Evolutionary conservation across 2,329 filamentous ascomycete species (phyloP).

Genomic region (Hypoxylon sp.): DNA sequence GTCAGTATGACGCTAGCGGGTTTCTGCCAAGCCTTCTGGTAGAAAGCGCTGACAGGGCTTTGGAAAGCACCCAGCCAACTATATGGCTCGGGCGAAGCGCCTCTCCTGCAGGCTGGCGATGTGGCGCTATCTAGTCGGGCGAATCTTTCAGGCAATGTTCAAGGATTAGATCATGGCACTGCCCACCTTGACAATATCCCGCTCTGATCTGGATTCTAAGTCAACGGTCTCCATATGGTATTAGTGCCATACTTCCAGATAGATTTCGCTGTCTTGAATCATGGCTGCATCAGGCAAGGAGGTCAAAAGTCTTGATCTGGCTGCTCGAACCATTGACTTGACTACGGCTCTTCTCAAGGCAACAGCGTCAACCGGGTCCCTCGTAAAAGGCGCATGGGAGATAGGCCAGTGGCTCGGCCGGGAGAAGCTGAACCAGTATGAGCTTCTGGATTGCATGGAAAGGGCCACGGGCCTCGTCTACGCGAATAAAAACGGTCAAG

Average conservation of each 20-base stretch:
- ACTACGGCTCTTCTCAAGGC: conserved; percentile 6
- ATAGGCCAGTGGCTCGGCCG: conserved; percentile 9
- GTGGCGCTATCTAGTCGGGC: neutral
- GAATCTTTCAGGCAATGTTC: neutral
- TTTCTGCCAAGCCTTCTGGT: too few relatives aligned
- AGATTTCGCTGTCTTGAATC: neutral
- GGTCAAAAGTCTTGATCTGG: neutral
- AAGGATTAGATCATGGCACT: neutral
- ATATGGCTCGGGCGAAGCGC: neutral
- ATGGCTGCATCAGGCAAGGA: neutral
- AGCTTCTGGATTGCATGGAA: conserved; percentile 4
- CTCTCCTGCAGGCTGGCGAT: neutral
- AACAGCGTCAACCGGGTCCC: conserved; percentile 1
- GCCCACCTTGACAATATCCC: neutral
- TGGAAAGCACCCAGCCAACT: neutral
- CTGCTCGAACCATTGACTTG: conserved; percentile 3
- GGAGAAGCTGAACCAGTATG: conserved; percentile 9
- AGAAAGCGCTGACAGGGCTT: too few relatives aligned
- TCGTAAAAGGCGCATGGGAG: conserved; percentile 9
- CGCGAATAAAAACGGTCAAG: conserved; percentile 1
- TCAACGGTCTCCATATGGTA: neutral
- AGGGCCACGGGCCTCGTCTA: neutral
- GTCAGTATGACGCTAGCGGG: too few relatives aligned
- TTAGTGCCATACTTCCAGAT: neutral
- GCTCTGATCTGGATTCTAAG: neutral